Percentiles rank a stretch among this genome's conserved stretches.
Evolutionary conservation across 352 stramenopile genomes (phyloP).

Genomic region (Phytophthora ramorum): DNA sequence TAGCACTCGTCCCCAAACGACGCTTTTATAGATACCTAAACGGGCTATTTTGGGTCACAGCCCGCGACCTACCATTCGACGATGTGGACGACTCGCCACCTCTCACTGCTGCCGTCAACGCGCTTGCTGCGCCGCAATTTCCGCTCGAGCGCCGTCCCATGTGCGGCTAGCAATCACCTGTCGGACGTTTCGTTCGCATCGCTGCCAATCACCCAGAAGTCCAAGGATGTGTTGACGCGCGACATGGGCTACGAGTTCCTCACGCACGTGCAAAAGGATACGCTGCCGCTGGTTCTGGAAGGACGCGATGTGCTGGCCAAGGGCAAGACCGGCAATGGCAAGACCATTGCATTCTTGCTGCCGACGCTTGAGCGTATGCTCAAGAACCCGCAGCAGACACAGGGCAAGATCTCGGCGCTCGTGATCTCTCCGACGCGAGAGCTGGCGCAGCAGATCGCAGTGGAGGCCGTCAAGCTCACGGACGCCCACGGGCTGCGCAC

Average conservation of each 20-base stretch:
- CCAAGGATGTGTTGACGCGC: slow-evolving; percentile 72
- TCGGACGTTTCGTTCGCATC: slow-evolving; percentile 57
- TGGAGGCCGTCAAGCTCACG: slow-evolving; percentile 88
- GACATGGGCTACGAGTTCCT: slow-evolving; percentile 88
- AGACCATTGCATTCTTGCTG: slow-evolving; percentile 90
- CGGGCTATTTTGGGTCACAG: not conserved
- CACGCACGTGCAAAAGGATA: slow-evolving; percentile 91
- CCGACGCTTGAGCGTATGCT: slow-evolving; percentile 83
- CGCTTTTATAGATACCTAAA: not conserved
- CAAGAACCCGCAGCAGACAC: slow-evolving; percentile 43
- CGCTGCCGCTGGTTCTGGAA: slow-evolving; percentile 69
- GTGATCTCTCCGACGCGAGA: slow-evolving; percentile 97
- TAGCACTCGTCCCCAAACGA: not conserved
- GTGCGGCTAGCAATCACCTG: slow-evolving; percentile 35
- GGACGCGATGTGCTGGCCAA: slow-evolving; percentile 93
- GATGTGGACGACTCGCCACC: slow-evolving; percentile 38
- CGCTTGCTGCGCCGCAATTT: slow-evolving; percentile 24
- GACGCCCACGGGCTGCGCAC: slow-evolving; percentile 82
- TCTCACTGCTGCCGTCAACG: slow-evolving; percentile 8
- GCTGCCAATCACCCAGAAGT: slow-evolving; percentile 59
- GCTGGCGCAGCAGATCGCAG: slow-evolving; percentile 95
- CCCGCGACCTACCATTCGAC: slow-evolving; percentile 18
- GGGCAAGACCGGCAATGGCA: slow-evolving; percentile 90
- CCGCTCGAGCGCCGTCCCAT: slow-evolving; percentile 16
- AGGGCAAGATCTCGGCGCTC: slow-evolving; percentile 92